Percentiles rank a stretch among this genome's conserved stretches.
Conservation (phyloP, 2,329 filamentous ascomycete genomes). For the Fusarium praegraminearum region DNA sequence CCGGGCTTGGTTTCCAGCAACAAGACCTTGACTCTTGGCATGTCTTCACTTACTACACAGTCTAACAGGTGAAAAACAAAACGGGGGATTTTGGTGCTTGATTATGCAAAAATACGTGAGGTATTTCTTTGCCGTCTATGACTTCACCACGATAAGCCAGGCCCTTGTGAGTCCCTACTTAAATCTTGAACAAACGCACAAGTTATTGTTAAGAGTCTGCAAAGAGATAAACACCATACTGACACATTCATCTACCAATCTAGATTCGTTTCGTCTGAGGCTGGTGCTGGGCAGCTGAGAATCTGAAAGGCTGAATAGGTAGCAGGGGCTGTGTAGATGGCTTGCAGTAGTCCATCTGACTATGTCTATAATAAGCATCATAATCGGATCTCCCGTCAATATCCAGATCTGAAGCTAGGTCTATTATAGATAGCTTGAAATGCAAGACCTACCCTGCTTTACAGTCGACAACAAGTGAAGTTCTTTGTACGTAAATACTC, state of each 20-base stretch:
- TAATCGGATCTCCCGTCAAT: not conserved
- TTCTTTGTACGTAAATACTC: no score
- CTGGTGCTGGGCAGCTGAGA: not conserved
- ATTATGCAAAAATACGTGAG: not conserved
- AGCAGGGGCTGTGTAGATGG: not conserved
- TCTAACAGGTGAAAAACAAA: no score
- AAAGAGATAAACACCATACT: not conserved
- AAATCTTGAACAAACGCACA: accelerated
- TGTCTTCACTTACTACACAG: no score
- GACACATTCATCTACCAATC: accelerated
- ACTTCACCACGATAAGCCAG: no score
- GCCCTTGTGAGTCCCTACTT: not conserved
- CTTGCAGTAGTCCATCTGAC: not conserved
- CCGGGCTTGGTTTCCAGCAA: no score
- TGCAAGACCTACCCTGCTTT: not conserved
- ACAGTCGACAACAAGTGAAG: not conserved
- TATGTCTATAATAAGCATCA: not conserved
- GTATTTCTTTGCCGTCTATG: not conserved
- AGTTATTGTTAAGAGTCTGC: accelerated
- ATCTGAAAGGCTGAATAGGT: accelerated
- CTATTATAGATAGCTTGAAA: not conserved
- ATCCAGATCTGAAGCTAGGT: not conserved
- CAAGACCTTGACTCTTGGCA: not conserved
- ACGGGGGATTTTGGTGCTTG: accelerated
- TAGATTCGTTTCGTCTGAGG: no score